These are phyloP conservation scores for Alternaria rosae DNA, from an alignment of 2,329 filamentous ascomycete species.

Conservation along the genomic window DNA sequence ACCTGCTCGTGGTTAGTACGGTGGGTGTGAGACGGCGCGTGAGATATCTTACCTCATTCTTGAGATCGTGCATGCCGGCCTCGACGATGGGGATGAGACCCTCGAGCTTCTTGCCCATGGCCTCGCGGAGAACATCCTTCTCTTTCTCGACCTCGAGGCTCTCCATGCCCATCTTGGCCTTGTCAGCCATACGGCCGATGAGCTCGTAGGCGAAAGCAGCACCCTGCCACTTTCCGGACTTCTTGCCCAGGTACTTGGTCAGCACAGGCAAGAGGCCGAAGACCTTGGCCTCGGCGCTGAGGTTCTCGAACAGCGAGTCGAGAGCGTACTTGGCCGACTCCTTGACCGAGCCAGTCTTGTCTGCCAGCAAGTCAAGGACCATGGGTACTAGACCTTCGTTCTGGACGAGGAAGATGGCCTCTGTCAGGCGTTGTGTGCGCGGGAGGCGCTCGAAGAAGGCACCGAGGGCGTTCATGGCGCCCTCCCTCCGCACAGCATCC, in stretches of 20 bases:
- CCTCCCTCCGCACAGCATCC: constrained; percentile 82
- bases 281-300: constrained; percentile 84
- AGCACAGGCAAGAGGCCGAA: constrained; percentile 81
- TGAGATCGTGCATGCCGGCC: constrained; percentile 94
- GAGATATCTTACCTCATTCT: constrained; percentile 65
- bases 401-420: constrained; percentile 82
- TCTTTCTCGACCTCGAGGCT: constrained; percentile 83
- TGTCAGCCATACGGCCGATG: constrained; percentile 92
- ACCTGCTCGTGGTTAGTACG: constrained; percentile 50
- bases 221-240: constrained; percentile 96
- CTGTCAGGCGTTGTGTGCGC: constrained; percentile 75
- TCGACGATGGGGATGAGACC: constrained; percentile 90
- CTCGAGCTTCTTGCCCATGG: constrained; percentile 88
- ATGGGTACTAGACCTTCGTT: constrained; percentile 75
- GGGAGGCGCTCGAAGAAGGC: constrained; percentile 93
- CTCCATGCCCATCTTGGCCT: constrained; percentile 85
- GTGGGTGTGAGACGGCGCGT: constrained; percentile 49
- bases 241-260: constrained; percentile 77
- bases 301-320: constrained; percentile 81
- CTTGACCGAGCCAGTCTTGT: constrained; percentile 87
- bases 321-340: constrained; percentile 94
- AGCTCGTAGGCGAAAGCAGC: constrained; percentile 85
- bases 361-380: constrained; percentile 84
- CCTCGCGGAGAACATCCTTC: constrained; percentile 88
- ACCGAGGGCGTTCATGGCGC: constrained; percentile 92